phyloP scores from a whole-genome alignment of 768 basidiomycete genomes.

The Ramaria sp. region DNA sequence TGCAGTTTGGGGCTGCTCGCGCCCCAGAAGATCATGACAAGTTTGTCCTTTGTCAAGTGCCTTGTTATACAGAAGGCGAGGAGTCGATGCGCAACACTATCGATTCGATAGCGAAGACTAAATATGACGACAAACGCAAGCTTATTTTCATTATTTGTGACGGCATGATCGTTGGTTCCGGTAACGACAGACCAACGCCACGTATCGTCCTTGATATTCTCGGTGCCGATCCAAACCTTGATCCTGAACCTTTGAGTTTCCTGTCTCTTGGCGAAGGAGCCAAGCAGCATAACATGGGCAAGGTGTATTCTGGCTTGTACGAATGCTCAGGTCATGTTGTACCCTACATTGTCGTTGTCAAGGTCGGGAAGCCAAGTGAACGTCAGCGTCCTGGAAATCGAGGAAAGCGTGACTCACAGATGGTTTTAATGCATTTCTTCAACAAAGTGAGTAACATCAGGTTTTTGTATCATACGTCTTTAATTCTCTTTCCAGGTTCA shows the following conservation, averaged over 20 bases:
- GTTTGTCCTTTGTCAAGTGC: slow-evolving; percentile 95
- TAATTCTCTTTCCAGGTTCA: slow-evolving; percentile 53
- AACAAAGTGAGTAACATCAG: slow-evolving; percentile 57
- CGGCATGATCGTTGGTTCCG: slow-evolving; percentile 95
- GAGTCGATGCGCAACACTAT: slow-evolving; percentile 77
- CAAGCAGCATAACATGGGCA: slow-evolving; percentile 97
- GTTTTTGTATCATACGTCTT: not conserved
- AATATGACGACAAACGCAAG: slow-evolving; percentile 98
- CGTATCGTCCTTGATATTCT: slow-evolving; percentile 95
- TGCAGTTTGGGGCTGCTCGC: slow-evolving; percentile 69
- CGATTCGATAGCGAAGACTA: slow-evolving; percentile 86
- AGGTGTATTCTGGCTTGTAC: slow-evolving; percentile 92
- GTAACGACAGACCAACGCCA: slow-evolving; percentile 93
- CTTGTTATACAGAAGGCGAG: slow-evolving; percentile 97
- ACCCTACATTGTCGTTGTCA: slow-evolving; percentile 85
- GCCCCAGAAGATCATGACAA: slow-evolving; percentile 95
- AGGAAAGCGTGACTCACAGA: slow-evolving; percentile 97
- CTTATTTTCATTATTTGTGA: slow-evolving; percentile 89
- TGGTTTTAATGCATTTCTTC: slow-evolving; percentile 93
- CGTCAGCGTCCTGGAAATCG: slow-evolving; percentile 90
- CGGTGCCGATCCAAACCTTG: slow-evolving; percentile 83
- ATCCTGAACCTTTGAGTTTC: slow-evolving; percentile 94
- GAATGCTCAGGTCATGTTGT: slow-evolving; percentile 93
- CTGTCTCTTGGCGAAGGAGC: slow-evolving; percentile 88
- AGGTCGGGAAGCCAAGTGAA: slow-evolving; percentile 93